These are phyloP conservation scores for Eutypella sp. DNA, from an alignment of 2,329 filamentous ascomycete genomes.

Conservation along the genomic window DNA sequence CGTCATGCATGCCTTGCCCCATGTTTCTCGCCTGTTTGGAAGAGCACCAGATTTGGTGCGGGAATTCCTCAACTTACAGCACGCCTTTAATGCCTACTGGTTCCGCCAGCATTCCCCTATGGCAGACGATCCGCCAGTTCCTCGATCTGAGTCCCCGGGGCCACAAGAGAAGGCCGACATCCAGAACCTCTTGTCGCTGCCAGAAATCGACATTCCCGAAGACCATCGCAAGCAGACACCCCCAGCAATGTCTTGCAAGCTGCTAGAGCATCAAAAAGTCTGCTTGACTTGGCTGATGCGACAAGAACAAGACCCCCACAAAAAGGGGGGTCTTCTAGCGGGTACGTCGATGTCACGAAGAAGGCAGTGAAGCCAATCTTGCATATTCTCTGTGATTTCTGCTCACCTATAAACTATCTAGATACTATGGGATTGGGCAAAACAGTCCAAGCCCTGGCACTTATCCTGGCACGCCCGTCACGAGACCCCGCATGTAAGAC, in stretches of 20 bases:
- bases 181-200: constrained; percentile 13
- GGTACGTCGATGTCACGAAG: background rate
- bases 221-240: constrained; percentile 14
- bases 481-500: constrained; percentile 17
- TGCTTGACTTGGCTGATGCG: constrained; percentile 25
- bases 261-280: constrained; percentile 24
- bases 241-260: constrained; percentile 12
- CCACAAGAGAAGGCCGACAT: constrained; percentile 5
- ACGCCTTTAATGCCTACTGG: background rate
- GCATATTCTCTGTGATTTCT: no score
- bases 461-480: constrained; percentile 22
- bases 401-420: background rate
- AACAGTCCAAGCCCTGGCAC: constrained; percentile 24
- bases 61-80: background rate
- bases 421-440: constrained; percentile 28
- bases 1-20: background rate
- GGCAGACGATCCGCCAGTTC: background rate
- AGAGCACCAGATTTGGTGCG: background rate
- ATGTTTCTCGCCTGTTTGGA: background rate
- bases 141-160: background rate
- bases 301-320: constrained; percentile 20
- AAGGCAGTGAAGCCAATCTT: background rate
- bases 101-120: background rate
- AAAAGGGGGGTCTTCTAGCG: constrained; percentile 23
- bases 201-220: constrained; percentile 14